These are phyloP conservation scores for Capsicum rhomboideum DNA, from an alignment of 257 asterid genomes.

Conservation along the genomic window DNA sequence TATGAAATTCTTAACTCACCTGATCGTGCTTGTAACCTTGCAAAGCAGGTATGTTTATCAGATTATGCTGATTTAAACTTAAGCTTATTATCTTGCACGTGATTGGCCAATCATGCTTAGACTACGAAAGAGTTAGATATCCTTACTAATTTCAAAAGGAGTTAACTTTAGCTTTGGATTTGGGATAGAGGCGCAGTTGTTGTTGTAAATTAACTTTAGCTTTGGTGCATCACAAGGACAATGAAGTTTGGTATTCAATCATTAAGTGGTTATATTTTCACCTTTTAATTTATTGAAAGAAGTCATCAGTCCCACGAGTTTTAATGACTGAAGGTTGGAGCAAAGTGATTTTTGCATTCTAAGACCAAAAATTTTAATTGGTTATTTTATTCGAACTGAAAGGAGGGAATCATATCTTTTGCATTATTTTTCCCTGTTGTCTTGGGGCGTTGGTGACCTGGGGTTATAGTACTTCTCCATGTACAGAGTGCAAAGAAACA, in stretches of 20 bases:
- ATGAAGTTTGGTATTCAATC: neutral
- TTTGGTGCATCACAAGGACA: neutral
- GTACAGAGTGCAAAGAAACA: neutral
- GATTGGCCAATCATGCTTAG: neutral
- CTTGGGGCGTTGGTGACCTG: neutral
- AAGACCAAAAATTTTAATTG: neutral
- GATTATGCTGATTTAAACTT: neutral
- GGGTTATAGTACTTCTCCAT: neutral
- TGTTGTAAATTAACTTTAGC: neutral
- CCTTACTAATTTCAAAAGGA: neutral
- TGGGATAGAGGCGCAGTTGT: neutral
- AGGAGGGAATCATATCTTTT: neutral
- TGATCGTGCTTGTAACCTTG: constrained; percentile 19
- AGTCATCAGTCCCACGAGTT: neutral
- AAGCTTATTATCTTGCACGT: neutral
- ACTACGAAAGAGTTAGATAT: neutral
- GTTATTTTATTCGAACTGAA: neutral
- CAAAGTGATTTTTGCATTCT: neutral
- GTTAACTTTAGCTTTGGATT: neutral
- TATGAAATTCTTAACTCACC: constrained; percentile 15
- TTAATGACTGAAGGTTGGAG: neutral
- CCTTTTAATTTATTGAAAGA: neutral
- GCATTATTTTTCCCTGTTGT: neutral
- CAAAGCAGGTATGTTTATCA: constrained; percentile 6
- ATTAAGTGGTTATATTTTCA: neutral